A percentile compares a stretch with the other conserved stretches of the same genome.
phyloP scores from a whole-genome alignment of 148 eudicot species.

The Drosera capensis region DNA sequence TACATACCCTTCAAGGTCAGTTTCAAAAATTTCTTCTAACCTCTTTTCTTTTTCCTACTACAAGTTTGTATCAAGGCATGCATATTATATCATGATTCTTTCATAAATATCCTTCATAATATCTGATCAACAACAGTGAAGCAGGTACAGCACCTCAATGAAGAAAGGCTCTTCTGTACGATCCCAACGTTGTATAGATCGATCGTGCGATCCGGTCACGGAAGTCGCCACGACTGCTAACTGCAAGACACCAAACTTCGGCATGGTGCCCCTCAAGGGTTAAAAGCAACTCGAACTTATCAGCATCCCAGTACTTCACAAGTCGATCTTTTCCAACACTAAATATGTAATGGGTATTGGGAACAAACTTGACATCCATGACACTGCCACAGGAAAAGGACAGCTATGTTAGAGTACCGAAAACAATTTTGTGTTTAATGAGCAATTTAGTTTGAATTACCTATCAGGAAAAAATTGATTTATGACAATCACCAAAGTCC shows the following conservation, averaged over 20 bases:
- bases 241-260: conserved; percentile 76
- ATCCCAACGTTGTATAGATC: conserved; percentile 92
- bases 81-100: no score
- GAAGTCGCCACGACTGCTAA: conserved; percentile 95
- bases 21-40: conserved; percentile 83
- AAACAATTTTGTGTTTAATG: no score
- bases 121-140: no score
- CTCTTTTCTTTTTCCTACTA: conserved; percentile 98
- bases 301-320: conserved; percentile 96
- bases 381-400: conserved; percentile 43
- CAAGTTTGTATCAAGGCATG: no score
- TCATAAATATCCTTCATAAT: no score
- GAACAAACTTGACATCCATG: conserved; percentile 88
- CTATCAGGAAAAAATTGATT: conserved; percentile 91
- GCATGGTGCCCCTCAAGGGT: conserved; percentile 96
- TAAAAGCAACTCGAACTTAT: conserved; percentile 92
- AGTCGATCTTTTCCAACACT: conserved; percentile 94
- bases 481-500: conserved; percentile 96
- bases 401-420: conserved; percentile 9
- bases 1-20: conserved; percentile 56
- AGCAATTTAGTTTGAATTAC: conserved; percentile 17
- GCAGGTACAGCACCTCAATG: conserved; percentile 57
- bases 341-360: conserved; percentile 78
- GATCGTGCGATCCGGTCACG: conserved; percentile 93
- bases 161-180: conserved; percentile 96